Base-by-base conservation (phyloP, 139 green algal species). In the Chlamydomonas schloesseri region DNA sequence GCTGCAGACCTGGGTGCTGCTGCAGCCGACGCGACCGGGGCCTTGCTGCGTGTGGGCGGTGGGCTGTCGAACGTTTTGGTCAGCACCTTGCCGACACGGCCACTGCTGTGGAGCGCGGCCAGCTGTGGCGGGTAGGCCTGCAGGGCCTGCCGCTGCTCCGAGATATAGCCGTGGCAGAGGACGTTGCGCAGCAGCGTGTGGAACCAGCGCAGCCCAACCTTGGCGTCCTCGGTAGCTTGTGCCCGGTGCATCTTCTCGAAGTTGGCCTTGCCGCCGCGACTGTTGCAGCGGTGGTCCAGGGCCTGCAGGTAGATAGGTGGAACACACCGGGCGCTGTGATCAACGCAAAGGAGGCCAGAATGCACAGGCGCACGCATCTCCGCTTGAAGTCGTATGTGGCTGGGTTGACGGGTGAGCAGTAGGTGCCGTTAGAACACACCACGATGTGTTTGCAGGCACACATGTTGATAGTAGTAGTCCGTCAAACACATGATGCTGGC, bases 201-300 rank as follows among this genome's bases (percentile, higher is more conserved):
- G 42, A 50, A 50, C 42, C 42, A 50, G 42, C 42, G 42, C 42
- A 50, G 42, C 42, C 42, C 42, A 50, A 50, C 42, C 42, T 50
- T 50, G 42, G 42, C 71, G 23, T 62, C 26, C 23, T 26, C 71
- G 71, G 60, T 42, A 24, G 20, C 37, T 42, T 77, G 37, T 62
- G 71, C 42, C 71, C 71, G 6, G 71, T 77, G 14, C 6, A 24
- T 36, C 71, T 13, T 23, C 71, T 77, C 71, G 42, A 77, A 77
- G 24, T 62, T 36, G 42, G 23, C 42, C 71, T 77, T 77, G 71
- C 24, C 26, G 71, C 71, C 42, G 42, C 42, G 37, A 42, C 71
- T 77, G 71, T 77, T 77, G 42, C 71, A 36, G 24, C 10, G 71
- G 71, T 77, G 71, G 71, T 77, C 42, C 42, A 58, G 71, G 42